A percentile compares a stretch with the other conserved stretches of the same genome.
Evolutionary conservation across 2,329 filamentous ascomycete genomes (phyloP).

Genomic region (Penicillium crustosum): DNA sequence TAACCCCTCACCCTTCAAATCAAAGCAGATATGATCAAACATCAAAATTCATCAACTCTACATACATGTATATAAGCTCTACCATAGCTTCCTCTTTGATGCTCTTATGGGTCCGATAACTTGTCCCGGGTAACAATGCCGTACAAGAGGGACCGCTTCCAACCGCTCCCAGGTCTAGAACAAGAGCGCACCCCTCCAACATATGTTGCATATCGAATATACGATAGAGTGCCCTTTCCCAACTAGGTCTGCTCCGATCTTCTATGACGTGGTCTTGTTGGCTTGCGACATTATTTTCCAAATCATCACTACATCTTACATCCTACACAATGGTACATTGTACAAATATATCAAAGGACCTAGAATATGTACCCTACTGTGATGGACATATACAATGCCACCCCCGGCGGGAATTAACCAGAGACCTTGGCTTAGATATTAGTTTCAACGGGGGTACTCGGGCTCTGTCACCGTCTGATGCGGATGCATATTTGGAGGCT

Average conservation of each 20-base stretch:
- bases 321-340: not conserved
- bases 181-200: not conserved
- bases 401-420: not conserved
- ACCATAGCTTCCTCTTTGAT: not conserved
- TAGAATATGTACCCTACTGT: not conserved
- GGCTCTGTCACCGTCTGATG: not conserved
- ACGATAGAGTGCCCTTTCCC: not conserved
- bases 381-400: not conserved
- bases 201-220: not conserved
- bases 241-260: not conserved
- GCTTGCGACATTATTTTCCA: not conserved
- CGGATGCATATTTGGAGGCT: slow-evolving; percentile 1
- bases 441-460: not conserved
- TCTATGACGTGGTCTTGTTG: not conserved
- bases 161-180: not conserved
- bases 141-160: not conserved
- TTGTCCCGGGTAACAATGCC: not conserved
- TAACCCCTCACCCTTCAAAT: slow-evolving; percentile 1
- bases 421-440: not conserved
- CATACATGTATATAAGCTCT: not conserved
- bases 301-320: not conserved
- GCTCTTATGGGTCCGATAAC: not conserved
- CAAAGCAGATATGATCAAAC: not conserved
- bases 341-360: not conserved
- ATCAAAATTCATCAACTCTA: not conserved